Base-by-base conservation (phyloP, 2,329 filamentous ascomycete species). In the Purpureocillium lavendulum region DNA sequence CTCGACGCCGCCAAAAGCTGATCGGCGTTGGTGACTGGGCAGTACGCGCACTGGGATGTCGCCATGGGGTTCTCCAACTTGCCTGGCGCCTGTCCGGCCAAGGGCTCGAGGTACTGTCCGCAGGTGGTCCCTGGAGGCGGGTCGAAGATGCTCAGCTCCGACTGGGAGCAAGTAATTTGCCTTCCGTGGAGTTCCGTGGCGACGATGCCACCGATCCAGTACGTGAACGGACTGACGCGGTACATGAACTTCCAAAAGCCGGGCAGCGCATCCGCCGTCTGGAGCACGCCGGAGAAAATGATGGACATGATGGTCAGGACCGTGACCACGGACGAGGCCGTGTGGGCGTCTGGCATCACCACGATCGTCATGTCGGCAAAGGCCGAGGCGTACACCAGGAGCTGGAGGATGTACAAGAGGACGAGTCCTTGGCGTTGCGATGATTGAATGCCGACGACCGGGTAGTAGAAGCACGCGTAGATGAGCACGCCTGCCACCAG, bases 191-290 rank as follows among this genome's bases (percentile, higher is more conserved):
- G 65, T 54, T 82, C 74, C 0, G 81, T 84, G 2, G 77, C 68
- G 2, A 84, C 69, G 58, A 87, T 80, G 10, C 77, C 82, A 2
- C 70, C 69, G 42, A 87, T 77, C 68, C 70, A 77, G 58, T 85
- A 86, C 0, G 78, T 84, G 43, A 84, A 80, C 0, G 80, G 80
- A 0, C 72, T 78, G 10, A 77, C 66, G 18, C 76, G 71, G 58
- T 86, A 63, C 82, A 87, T 87, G 63, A 85, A 87, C 44, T 77
- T 77, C 83, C 83, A 88, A 64, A 87, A 87, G 0, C 75, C 70
- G 0, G 83, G 82, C 1, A 87, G 66, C 0, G 69, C 66, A 4
- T 52, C 43, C 0, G 79, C 73, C 0, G 70, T 58, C 43, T 81
- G 76, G 39, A 87, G 61, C 4, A 86, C 81, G 54, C 80, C 71